Conservation (phyloP, 306 rosid genomes). For the Prunus dulcis region DNA sequence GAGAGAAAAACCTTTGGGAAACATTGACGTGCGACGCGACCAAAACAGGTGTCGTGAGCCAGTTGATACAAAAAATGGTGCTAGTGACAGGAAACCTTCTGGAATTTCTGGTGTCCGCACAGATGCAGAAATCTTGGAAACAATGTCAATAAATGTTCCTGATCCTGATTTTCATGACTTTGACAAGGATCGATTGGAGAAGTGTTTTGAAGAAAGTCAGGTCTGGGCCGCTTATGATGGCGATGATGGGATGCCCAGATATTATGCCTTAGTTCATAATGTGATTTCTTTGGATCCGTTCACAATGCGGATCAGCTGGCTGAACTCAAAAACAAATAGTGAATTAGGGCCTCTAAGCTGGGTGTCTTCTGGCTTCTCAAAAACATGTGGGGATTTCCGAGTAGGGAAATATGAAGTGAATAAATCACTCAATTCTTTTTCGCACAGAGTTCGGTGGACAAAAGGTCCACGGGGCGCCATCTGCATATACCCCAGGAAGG, state of each 20-base stretch:
- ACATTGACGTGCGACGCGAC: background rate
- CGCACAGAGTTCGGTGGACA: conserved; percentile 76
- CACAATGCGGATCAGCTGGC: conserved; percentile 67
- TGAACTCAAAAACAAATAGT: conserved; percentile 53
- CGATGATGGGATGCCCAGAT: conserved; percentile 89
- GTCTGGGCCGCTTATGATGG: conserved; percentile 81
- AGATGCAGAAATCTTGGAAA: conserved; percentile 15
- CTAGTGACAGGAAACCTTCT: conserved; percentile 10
- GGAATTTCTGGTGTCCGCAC: conserved; percentile 15
- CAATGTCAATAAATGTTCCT: conserved; percentile 58
- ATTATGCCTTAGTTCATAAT: conserved; percentile 62
- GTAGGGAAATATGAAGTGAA: conserved; percentile 48
- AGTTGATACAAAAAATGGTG: conserved; percentile 20
- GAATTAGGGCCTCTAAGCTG: conserved; percentile 61
- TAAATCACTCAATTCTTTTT: conserved; percentile 59
- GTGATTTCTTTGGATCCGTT: conserved; percentile 64
- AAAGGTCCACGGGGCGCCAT: conserved; percentile 55
- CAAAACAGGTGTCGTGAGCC: conserved; percentile 3
- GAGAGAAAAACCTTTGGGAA: conserved; percentile 24
- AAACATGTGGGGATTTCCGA: conserved; percentile 74
- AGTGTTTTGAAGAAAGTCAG: conserved; percentile 59
- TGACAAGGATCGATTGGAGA: conserved; percentile 70
- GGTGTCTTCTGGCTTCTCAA: conserved; percentile 66
- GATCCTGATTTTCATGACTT: conserved; percentile 88
- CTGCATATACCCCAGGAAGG: conserved; percentile 68